Conservation (phyloP, 768 basidiomycete species). For the Heimioporus sp. region DNA sequence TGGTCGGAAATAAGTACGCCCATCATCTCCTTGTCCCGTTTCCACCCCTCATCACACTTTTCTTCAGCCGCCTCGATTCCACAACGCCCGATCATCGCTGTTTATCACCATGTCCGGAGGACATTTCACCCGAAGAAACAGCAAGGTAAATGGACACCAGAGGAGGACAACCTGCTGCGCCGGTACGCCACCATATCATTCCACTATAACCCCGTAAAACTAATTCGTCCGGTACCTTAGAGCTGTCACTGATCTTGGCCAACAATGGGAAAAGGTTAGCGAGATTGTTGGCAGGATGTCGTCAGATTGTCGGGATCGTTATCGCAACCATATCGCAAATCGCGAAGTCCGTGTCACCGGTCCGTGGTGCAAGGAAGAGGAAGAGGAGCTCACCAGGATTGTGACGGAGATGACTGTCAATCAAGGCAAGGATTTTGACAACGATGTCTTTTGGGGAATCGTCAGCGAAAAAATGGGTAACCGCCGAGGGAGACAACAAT, state of each 20-base stretch:
- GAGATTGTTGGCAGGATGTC: constrained; percentile 69
- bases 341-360: constrained; percentile 62
- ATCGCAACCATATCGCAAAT: constrained; percentile 77
- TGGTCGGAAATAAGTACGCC: constrained; percentile 79
- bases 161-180: constrained; percentile 63
- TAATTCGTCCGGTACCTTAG: constrained; percentile 35
- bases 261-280: constrained; percentile 81
- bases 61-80: constrained; percentile 63
- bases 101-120: constrained; percentile 80
- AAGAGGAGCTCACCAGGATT: constrained; percentile 68
- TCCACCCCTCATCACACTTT: constrained; percentile 4
- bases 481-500: constrained; percentile 75
- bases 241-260: constrained; percentile 66
- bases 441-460: constrained; percentile 80
- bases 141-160: constrained; percentile 66
- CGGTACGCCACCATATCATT: constrained; percentile 42
- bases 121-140: constrained; percentile 64
- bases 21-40: not conserved
- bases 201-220: constrained; percentile 1
- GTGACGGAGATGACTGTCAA: constrained; percentile 73
- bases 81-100: constrained; percentile 75
- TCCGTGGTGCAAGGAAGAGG: constrained; percentile 79
- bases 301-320: constrained; percentile 81
- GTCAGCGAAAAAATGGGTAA: constrained; percentile 79
- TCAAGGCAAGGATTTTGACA: constrained; percentile 70